A percentile compares a stretch with the other conserved stretches of the same genome.
These are phyloP conservation scores for Beauveria caledonica DNA, from an alignment of 2,329 filamentous ascomycete species.

Conservation along the genomic window DNA sequence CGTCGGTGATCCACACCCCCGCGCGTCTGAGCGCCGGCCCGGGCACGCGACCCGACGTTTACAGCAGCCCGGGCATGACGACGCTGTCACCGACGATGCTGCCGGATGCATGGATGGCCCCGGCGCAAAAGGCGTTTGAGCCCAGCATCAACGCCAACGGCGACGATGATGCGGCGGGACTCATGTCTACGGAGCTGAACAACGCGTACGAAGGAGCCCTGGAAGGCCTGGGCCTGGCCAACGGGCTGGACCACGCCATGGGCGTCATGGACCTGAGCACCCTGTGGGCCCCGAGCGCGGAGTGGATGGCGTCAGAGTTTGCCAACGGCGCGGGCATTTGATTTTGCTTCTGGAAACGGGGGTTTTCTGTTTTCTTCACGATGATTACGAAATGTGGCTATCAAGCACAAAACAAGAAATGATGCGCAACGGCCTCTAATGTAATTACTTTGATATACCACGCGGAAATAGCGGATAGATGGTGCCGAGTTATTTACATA, in stretches of 20 bases:
- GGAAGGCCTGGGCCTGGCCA: constrained; percentile 38
- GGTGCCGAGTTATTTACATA: neutral
- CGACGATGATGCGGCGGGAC: neutral
- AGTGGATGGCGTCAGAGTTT: constrained; percentile 26
- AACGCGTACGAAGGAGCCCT: constrained; percentile 42
- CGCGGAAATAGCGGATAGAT: neutral
- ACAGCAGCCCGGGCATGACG: constrained; percentile 8
- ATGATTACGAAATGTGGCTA: neutral
- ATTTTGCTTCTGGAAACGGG: constrained; percentile 3
- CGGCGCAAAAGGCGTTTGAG: constrained; percentile 1
- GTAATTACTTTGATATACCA: neutral
- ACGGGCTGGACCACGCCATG: constrained; percentile 34
- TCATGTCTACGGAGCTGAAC: constrained; percentile 30
- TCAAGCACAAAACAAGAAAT: neutral
- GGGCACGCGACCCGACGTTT: constrained; percentile 18
- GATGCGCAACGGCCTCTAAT: neutral
- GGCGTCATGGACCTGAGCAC: constrained; percentile 28
- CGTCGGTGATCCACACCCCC: constrained; percentile 11
- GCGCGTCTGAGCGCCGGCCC: neutral
- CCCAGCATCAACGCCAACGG: constrained; percentile 14
- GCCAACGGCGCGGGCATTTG: constrained; percentile 23
- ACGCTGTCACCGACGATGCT: constrained; percentile 13
- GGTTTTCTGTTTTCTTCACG: neutral
- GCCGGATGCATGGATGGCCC: constrained; percentile 11
- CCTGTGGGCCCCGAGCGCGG: constrained; percentile 26